Percentiles rank a stretch among this genome's conserved stretches.
phyloP scores from a whole-genome alignment of 805 yeast genomes.

The Sugiyamaella marilandica region DNA sequence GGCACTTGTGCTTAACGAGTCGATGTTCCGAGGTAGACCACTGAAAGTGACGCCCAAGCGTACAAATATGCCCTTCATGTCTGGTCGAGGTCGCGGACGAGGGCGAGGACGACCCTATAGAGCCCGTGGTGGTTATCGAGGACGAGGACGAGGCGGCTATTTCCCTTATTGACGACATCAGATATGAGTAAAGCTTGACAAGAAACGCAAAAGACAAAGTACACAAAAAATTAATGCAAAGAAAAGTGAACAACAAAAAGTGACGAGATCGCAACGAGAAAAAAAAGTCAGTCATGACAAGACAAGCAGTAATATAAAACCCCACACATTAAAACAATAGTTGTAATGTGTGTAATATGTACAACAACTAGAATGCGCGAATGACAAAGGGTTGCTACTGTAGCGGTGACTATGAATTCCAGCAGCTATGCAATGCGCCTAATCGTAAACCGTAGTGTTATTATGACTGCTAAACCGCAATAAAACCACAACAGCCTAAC shows the following conservation, averaged over 20 bases:
- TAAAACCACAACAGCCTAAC: too few species aligned
- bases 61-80: constrained; percentile 73
- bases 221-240: neutral
- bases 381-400: neutral
- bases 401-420: too few species aligned
- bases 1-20: constrained; percentile 64
- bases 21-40: constrained; percentile 61
- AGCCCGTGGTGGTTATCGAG: constrained; percentile 35
- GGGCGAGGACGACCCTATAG: constrained; percentile 41
- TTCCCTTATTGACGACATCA: constrained; percentile 37
- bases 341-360: neutral
- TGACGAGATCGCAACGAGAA: neutral
- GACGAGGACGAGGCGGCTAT: constrained; percentile 43
- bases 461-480: too few species aligned
- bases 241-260: neutral
- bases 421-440: too few species aligned
- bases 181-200: neutral
- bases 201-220: neutral
- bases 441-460: too few species aligned
- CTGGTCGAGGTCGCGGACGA: constrained; percentile 48
- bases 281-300: neutral
- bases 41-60: constrained; percentile 73
- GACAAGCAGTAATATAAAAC: neutral
- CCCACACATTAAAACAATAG: neutral
- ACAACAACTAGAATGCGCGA: neutral